Evolutionary conservation across 441 rosid species (phyloP).

Genomic region (Adansonia rubrostipa): DNA sequence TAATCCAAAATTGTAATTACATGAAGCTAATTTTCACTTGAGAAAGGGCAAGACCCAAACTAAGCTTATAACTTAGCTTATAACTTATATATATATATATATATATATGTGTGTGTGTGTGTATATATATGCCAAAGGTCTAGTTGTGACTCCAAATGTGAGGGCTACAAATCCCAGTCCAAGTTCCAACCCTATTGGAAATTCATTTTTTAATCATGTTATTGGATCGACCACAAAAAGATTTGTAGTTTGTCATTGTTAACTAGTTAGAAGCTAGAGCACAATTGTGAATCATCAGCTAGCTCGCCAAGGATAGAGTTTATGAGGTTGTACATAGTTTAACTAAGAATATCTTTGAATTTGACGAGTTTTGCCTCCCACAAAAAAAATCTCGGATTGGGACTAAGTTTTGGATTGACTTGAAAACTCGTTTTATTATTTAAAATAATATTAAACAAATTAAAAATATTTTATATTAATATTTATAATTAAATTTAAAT

Average conservation of each 20-base stretch:
- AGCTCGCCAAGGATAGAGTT: neutral
- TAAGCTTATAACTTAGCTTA: no score
- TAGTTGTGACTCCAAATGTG: neutral
- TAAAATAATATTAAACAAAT: no score
- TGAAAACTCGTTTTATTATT: no score
- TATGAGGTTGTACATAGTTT: slow-evolving; percentile 7
- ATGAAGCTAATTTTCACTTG: neutral
- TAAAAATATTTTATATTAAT: no score
- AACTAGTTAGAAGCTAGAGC: neutral
- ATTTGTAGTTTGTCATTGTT: neutral
- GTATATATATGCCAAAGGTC: neutral
- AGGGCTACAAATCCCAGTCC: neutral
- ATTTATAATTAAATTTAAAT: no score
- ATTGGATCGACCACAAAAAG: slow-evolving; percentile 1
- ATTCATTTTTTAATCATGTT: neutral
- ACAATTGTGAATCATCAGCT: neutral
- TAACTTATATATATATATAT: no score
- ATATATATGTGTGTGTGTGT: neutral
- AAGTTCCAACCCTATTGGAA: neutral
- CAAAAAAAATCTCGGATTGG: no score
- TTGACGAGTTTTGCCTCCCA: neutral
- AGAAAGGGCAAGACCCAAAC: neutral
- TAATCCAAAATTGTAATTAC: neutral
- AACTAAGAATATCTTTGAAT: neutral
- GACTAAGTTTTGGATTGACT: no score